These are phyloP conservation scores for Naegleria gruberi DNA, from an alignment of 208 protist species.

Conservation along the genomic window DNA sequence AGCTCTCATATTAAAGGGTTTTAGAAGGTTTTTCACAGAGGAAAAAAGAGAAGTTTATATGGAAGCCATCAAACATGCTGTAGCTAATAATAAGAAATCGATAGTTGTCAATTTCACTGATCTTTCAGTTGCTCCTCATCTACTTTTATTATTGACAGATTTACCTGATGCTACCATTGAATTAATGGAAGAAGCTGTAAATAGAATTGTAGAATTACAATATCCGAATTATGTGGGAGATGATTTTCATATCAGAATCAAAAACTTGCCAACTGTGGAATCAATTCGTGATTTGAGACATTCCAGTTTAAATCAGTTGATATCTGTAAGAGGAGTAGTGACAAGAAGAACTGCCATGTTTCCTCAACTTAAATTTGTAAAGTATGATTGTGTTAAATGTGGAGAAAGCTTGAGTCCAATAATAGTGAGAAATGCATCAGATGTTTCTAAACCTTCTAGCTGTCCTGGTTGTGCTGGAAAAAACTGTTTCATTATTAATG, in stretches of 20 bases:
- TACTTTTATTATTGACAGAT: neutral
- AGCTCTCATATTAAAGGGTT: neutral
- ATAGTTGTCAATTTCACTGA: neutral
- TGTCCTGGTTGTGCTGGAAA: constrained; percentile 81
- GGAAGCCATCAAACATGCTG: neutral
- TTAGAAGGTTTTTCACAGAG: neutral
- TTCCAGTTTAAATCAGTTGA: neutral
- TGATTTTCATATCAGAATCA: neutral
- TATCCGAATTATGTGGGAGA: neutral
- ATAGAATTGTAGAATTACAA: neutral
- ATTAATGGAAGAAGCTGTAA: neutral
- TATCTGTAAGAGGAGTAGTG: constrained; percentile 79
- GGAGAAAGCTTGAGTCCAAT: constrained; percentile 77
- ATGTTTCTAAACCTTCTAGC: constrained; percentile 49
- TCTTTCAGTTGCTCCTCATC: neutral
- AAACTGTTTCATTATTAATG: constrained; percentile 89
- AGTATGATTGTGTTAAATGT: constrained; percentile 92
- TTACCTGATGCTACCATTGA: neutral
- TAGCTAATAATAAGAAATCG: neutral
- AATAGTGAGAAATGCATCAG: constrained; percentile 70
- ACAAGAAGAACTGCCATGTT: constrained; percentile 93
- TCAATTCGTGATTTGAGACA: neutral
- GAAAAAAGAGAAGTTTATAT: neutral
- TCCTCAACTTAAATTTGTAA: constrained; percentile 91
- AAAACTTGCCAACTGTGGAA: neutral